A percentile compares a stretch with the other conserved stretches of the same genome.
Conservation (phyloP, 108 stramenopile species). For the Discostella stelligeroides region DNA sequence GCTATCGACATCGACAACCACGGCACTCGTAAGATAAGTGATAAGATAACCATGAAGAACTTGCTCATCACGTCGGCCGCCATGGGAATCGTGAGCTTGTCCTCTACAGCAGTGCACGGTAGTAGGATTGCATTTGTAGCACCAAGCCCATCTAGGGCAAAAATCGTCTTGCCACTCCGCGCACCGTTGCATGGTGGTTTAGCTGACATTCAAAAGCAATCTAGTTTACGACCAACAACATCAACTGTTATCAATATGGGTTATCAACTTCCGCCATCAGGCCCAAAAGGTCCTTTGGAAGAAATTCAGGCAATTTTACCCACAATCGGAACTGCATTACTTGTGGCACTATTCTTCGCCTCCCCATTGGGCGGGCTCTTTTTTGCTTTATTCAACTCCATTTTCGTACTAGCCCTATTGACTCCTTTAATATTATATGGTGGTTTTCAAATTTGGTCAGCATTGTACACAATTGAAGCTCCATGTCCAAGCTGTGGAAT, state of each 20-base stretch:
- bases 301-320: slow-evolving; percentile 36
- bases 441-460: slow-evolving; percentile 67
- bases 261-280: slow-evolving; percentile 39
- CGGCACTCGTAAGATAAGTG: too few species aligned
- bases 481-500: slow-evolving; percentile 76
- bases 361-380: slow-evolving; percentile 74
- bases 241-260: slow-evolving; percentile 34
- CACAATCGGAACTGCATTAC: slow-evolving; percentile 29
- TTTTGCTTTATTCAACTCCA: slow-evolving; percentile 71
- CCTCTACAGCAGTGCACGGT: not conserved
- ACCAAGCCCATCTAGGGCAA: slow-evolving; percentile 11
- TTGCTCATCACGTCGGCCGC: not conserved
- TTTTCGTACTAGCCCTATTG: slow-evolving; percentile 61
- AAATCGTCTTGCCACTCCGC: slow-evolving; percentile 1
- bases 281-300: slow-evolving; percentile 35
- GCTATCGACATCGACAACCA: too few species aligned
- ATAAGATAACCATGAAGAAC: slow-evolving; percentile 6
- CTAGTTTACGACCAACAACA: not conserved
- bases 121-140: slow-evolving; percentile 27
- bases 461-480: slow-evolving; percentile 63
- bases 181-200: not conserved
- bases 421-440: slow-evolving; percentile 57
- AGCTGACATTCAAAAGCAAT: not conserved
- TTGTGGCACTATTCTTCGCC: slow-evolving; percentile 59
- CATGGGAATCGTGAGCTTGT: not conserved